Evolutionary conservation across 1,284 basidiomycete genomes (phyloP), one percentile per base, ranked within the genome.

Genomic region (Agaricales sp.): DNA sequence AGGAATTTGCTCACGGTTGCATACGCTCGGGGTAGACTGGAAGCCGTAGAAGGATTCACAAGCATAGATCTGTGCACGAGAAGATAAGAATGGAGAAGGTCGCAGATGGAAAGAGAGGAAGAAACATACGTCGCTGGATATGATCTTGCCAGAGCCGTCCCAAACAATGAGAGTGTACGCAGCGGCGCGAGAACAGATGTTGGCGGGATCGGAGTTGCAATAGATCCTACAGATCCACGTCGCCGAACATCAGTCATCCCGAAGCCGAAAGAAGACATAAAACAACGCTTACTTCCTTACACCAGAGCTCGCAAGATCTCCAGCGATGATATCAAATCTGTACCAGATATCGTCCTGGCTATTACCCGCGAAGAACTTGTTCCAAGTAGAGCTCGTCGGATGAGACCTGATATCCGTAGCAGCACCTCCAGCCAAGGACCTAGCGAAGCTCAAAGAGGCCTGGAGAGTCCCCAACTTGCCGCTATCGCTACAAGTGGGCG

Each of bases 311-410:
- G 50, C 39, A 23, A 49, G 19, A 24, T 55, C 54, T 3, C 52
- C 54, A 4, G 54, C 52, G 38, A 55, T 50, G 2, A 49, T 25
- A 18, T 55, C 53, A 18, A 55, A 44, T 35, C 49, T 52, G 43
- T 47, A 54, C 54, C 53, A 54, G 24, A 55, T 52, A 38, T 54
- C 54, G 43, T 38, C 26, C 26, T 52, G 49, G n/a, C 18, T 39
- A 45, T 52, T 54, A 14, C 54, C 54, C 13, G 47, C 54, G 39
- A 55, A 55, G 30, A 52, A 54, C 2, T 39, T 38, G 1, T 24
- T 54, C 43, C 39, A 55, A 16, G 52, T 48, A 3, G 47, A 26
- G 1, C 51, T 49, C n/a, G 44, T 51, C n/a, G 54, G 54, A 39
- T 55, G 50, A 47, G 24, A 49, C 3, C 13, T 16, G 48, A 54